Evolutionary conservation across 2,329 filamentous ascomycete genomes (phyloP).

Genomic region (Coleophoma eucalyptorum): DNA sequence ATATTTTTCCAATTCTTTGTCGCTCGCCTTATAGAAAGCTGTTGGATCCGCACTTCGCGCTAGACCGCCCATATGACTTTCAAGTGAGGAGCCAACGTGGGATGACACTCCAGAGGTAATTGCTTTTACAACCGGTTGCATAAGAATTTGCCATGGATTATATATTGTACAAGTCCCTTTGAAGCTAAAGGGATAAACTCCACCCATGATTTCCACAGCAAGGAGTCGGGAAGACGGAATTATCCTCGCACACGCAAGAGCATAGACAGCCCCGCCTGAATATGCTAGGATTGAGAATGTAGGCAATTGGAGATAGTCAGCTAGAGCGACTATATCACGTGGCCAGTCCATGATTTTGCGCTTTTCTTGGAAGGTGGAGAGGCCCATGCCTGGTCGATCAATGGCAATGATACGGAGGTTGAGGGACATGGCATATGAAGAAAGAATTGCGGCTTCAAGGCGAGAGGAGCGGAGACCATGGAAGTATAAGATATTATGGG

Average conservation of each 20-base stretch:
- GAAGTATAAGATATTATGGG: slow-evolving; percentile 28
- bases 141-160: too few relatives aligned
- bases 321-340: slow-evolving; percentile 35
- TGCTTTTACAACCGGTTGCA: too few relatives aligned
- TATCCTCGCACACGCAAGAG: slow-evolving; percentile 37
- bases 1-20: too few relatives aligned
- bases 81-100: too few relatives aligned
- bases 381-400: slow-evolving; percentile 38
- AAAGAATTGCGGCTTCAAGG: slow-evolving; percentile 28
- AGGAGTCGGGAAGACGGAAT: slow-evolving; percentile 22
- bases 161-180: too few relatives aligned
- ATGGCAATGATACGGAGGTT: slow-evolving; percentile 32
- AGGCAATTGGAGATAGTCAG: slow-evolving; percentile 32
- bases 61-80: too few relatives aligned
- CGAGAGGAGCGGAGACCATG: slow-evolving; percentile 39
- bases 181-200: too few relatives aligned
- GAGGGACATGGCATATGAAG: slow-evolving; percentile 19
- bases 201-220: not conserved
- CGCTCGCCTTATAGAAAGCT: too few relatives aligned
- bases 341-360: slow-evolving; percentile 30
- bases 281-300: slow-evolving; percentile 38
- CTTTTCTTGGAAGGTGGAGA: slow-evolving; percentile 29
- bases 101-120: too few relatives aligned
- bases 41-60: too few relatives aligned
- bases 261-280: slow-evolving; percentile 43